Conservation (phyloP, 1,139 yeast species). For the Diutina scorzettiae region DNA sequence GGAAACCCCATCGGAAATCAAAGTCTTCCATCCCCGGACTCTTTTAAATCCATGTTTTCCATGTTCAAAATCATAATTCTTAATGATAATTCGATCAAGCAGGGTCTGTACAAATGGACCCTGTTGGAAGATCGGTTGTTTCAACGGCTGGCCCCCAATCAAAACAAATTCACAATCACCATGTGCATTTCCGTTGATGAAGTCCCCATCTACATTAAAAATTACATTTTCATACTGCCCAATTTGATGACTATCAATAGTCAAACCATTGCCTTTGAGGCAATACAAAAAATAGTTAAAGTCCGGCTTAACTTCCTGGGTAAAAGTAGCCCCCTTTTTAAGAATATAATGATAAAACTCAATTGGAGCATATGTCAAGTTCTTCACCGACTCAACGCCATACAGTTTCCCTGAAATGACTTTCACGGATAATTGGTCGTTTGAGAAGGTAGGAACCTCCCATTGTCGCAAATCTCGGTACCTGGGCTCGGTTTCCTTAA, state of each 20-base stretch:
- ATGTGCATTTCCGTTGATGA: constrained; percentile 24
- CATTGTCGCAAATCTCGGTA: constrained; percentile 65
- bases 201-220: constrained; percentile 45
- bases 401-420: constrained; percentile 71
- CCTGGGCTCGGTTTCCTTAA: constrained; percentile 62
- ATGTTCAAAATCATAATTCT: constrained; percentile 57
- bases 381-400: constrained; percentile 66
- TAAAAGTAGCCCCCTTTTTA: constrained; percentile 56
- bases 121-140: not conserved
- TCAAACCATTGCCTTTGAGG: constrained; percentile 44
- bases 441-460: constrained; percentile 56
- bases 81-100: too few relatives aligned
- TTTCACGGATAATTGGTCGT: constrained; percentile 55
- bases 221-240: constrained; percentile 44
- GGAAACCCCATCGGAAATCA: constrained; percentile 52
- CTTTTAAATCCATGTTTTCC: constrained; percentile 67
- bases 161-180: constrained; percentile 18
- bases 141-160: not conserved
- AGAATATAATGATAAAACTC: constrained; percentile 60
- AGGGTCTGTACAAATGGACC: not conserved
- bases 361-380: constrained; percentile 77
- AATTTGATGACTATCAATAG: constrained; percentile 24
- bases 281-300: constrained; percentile 70
- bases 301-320: constrained; percentile 47
- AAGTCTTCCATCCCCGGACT: constrained; percentile 54